Evolutionary conservation across 176 grass and related monocot species (phyloP), one percentile per base, ranked within the genome.

Genomic region (Melocanna baccifera): DNA sequence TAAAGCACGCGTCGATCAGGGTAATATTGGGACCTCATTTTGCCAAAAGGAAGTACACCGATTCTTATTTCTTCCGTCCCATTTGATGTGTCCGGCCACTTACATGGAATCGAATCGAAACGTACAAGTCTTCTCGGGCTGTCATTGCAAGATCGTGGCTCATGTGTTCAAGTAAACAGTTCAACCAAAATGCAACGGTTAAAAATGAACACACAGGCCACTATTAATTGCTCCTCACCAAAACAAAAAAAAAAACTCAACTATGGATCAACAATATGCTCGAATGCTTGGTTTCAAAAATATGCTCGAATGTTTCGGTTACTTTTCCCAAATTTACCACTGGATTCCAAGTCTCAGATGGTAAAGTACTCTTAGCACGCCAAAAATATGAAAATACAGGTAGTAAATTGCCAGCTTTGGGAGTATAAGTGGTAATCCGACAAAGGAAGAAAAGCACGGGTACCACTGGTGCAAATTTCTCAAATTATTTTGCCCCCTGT

Each of bases 21-120:
- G 62, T 47, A 66, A 67, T 68, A 59, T 77, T 67, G 69, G 48
- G 39, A 75, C 62, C 70, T 75, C 62, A 68, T 68, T 20, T 83
- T 7, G 43, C 30, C 58, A 45, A 79, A 77, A 71, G 18, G 2
- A 82, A 18, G 20, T 40, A 36, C 30, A 66, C 14, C 37, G 39
- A 61, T 76, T 40, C 78, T 4, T 37, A 43, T 32, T 62, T 77
- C 47, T 71, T 72, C 36, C 14, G 46, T 58, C 41, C 56, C 67
- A 46, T 55, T 66, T 58, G 81, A 48, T 67, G 39, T 58, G 67
- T 13, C n/a, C 75, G 45, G 26, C 20, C 75, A 57, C 36, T 50
- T 40, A 41, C 9, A 11, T 22, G 47, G 75, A 79, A 73, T 48
- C 75, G 56, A 53, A 88, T 62, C 73, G 45, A 83, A 55, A 30